Evolutionary conservation across 202 grass and related monocot genomes (phyloP).

Genomic region (Elaeis oleifera): DNA sequence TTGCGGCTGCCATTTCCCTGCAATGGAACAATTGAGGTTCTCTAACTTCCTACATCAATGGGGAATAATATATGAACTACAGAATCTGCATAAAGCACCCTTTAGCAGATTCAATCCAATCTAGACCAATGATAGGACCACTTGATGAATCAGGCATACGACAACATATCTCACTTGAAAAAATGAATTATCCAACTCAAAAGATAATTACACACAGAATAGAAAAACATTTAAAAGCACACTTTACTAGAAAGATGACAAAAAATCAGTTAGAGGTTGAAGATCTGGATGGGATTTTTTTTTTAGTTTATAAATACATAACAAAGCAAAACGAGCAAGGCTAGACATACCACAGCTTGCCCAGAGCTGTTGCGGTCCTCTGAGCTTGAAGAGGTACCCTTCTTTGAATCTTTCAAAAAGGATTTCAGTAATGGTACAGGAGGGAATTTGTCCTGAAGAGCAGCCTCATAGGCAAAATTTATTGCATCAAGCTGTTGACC

Average conservation of each 20-base stretch:
- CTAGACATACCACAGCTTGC: constrained; percentile 48
- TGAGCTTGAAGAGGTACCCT: constrained; percentile 26
- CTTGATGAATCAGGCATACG: too few relatives aligned
- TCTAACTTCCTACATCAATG: background rate
- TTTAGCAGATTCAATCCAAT: too few relatives aligned
- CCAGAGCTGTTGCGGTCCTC: constrained; percentile 44
- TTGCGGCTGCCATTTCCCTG: constrained; percentile 68
- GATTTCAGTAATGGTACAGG: constrained; percentile 81
- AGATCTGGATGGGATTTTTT: background rate
- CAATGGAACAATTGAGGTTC: constrained; percentile 19
- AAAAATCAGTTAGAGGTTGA: background rate
- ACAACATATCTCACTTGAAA: background rate
- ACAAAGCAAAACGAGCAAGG: too few relatives aligned
- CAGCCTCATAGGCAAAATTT: constrained; percentile 78
- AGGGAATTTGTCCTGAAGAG: constrained; percentile 70
- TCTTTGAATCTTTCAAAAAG: constrained; percentile 67
- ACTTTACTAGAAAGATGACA: too few relatives aligned
- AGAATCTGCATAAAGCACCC: too few relatives aligned
- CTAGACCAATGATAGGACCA: too few relatives aligned
- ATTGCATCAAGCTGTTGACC: constrained; percentile 88
- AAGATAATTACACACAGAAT: too few relatives aligned
- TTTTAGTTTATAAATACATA: too few relatives aligned
- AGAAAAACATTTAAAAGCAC: too few relatives aligned
- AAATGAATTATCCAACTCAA: background rate
- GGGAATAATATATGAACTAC: too few relatives aligned